Percentiles rank a stretch among this genome's conserved stretches.
phyloP scores from a whole-genome alignment of 108 stramenopile species.

The Cyclotella kingstonii region DNA sequence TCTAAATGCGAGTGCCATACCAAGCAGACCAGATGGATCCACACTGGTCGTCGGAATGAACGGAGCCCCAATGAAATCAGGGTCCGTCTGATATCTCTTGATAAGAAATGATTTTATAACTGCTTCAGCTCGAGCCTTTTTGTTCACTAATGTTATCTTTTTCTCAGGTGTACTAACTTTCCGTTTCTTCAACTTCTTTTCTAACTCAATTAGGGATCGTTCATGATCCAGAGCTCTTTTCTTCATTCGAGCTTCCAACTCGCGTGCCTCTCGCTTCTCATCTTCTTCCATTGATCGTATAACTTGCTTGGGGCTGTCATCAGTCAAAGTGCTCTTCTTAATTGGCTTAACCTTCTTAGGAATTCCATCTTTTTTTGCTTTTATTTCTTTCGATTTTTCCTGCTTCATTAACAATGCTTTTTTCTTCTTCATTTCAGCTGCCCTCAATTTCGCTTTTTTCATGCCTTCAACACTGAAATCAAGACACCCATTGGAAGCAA shows the following conservation, averaged over 20 bases:
- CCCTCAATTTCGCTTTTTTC: slow-evolving; percentile 72
- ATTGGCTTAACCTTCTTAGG: slow-evolving; percentile 39
- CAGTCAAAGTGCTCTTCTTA: slow-evolving; percentile 11
- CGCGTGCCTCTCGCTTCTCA: slow-evolving; percentile 55
- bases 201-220: slow-evolving; percentile 53
- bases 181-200: slow-evolving; percentile 52
- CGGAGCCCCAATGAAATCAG: slow-evolving; percentile 47
- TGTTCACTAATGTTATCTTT: slow-evolving; percentile 34
- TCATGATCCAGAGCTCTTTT: slow-evolving; percentile 75
- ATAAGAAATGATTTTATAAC: slow-evolving; percentile 72
- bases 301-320: slow-evolving; percentile 30
- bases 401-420: slow-evolving; percentile 60
- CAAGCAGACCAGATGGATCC: slow-evolving; percentile 70
- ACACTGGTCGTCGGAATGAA: slow-evolving; percentile 62
- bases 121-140: slow-evolving; percentile 68
- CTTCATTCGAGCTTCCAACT: slow-evolving; percentile 60
- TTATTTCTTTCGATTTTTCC: slow-evolving; percentile 48
- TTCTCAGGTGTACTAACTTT: slow-evolving; percentile 28
- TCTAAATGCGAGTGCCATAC: slow-evolving; percentile 86
- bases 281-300: slow-evolving; percentile 54
- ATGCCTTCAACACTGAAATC: slow-evolving; percentile 69
- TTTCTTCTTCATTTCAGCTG: slow-evolving; percentile 65
- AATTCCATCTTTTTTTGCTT: slow-evolving; percentile 22
- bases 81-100: slow-evolving; percentile 53
- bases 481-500: slow-evolving; percentile 70